Evolutionary conservation across 1,284 basidiomycete species (phyloP).

Genomic region (Vanrija humicola): DNA sequence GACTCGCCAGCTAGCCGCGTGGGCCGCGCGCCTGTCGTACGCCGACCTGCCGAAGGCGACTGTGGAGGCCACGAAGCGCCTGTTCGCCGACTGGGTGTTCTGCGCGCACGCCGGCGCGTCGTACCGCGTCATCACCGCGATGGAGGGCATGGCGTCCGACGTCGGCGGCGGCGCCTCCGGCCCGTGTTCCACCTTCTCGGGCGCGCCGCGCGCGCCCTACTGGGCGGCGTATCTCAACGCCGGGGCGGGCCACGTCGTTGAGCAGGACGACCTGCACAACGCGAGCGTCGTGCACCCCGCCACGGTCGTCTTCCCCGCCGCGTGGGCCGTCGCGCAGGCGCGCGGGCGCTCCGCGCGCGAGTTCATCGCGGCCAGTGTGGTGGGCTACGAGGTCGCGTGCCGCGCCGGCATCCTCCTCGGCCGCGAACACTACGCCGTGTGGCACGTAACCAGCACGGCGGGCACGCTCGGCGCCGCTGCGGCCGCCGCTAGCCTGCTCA

Average conservation of each 20-base stretch:
- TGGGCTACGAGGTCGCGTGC: conserved; percentile 7
- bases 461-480: conserved; percentile 6
- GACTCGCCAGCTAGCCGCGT: conserved; percentile 4
- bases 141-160: conserved; percentile 5
- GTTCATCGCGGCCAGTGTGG: not conserved
- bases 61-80: conserved; percentile 2
- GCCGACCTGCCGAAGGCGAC: conserved; percentile 2
- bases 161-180: not conserved
- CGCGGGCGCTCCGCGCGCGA: not conserved
- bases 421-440: conserved; percentile 3
- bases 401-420: conserved; percentile 4
- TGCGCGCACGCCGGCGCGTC: conserved; percentile 3
- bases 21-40: conserved; percentile 5
- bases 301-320: conserved; percentile 5
- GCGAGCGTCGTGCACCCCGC: conserved; percentile 6
- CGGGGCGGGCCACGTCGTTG: conserved; percentile 6
- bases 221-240: conserved; percentile 7
- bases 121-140: conserved; percentile 3
- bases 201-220: not conserved
- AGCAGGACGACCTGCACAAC: conserved; percentile 10
- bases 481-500: not conserved
- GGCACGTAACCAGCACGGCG: conserved; percentile 2
- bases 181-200: not conserved
- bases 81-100: conserved; percentile 9
- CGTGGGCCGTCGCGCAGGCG: conserved; percentile 4